Conservation (phyloP, 1,284 basidiomycete species). For the Ceratobasidium sp. region DNA sequence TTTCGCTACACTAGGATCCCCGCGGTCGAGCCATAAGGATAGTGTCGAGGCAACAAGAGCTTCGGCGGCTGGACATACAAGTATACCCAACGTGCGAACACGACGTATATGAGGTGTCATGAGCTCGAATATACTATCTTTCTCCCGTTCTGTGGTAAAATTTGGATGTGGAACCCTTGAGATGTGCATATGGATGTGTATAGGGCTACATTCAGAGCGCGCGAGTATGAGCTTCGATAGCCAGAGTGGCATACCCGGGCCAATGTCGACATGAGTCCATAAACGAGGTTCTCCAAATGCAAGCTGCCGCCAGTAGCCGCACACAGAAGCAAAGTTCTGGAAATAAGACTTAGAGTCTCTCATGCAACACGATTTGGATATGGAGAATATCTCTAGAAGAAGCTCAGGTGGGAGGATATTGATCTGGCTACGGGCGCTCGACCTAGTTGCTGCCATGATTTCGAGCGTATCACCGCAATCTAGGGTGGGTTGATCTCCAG, state of each 20-base stretch:
- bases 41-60: background rate
- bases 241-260: background rate
- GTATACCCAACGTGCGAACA: background rate
- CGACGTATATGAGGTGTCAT: background rate
- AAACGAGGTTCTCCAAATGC: background rate
- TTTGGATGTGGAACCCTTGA: background rate
- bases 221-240: background rate
- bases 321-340: background rate
- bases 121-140: too few species aligned
- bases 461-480: too few species aligned
- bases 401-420: conserved; percentile 10
- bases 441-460: too few species aligned
- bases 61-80: background rate
- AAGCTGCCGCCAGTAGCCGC: background rate
- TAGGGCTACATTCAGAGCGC: background rate
- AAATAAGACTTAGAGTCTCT: background rate
- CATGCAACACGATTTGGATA: background rate
- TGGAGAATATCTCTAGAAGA: background rate
- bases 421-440: too few species aligned
- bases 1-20: background rate
- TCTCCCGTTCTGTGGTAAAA: background rate
- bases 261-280: background rate
- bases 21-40: background rate
- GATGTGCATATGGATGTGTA: background rate
- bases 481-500: too few species aligned